These are phyloP conservation scores for Podospora conica DNA, from an alignment of 495 filamentous ascomycete genomes.

Conservation along the genomic window DNA sequence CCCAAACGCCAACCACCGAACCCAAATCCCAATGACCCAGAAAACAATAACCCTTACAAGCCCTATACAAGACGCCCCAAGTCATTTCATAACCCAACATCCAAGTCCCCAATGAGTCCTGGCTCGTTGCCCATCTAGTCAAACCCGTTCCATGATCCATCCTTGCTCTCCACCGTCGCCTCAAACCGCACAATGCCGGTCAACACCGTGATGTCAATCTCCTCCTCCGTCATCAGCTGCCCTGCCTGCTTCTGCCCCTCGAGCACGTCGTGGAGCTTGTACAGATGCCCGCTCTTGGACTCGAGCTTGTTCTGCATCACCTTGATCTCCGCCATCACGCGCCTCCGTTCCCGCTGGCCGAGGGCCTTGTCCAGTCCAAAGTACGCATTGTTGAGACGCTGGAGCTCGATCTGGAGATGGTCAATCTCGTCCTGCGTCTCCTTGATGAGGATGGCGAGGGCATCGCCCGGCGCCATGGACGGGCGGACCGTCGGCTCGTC, in stretches of 20 bases:
- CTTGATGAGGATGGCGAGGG: slow-evolving; percentile 75
- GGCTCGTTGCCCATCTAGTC: slow-evolving; percentile 14
- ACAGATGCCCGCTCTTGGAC: slow-evolving; percentile 79
- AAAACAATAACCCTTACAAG: neutral
- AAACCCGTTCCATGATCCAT: slow-evolving; percentile 38
- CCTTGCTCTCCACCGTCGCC: slow-evolving; percentile 18
- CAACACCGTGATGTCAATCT: slow-evolving; percentile 60
- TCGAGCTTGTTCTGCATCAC: slow-evolving; percentile 60
- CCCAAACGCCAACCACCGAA: neutral
- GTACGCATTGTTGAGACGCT: slow-evolving; percentile 53
- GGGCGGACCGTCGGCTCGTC: slow-evolving; percentile 74
- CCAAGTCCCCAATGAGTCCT: neutral
- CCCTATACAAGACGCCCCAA: neutral
- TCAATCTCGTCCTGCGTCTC: slow-evolving; percentile 73
- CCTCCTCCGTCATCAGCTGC: slow-evolving; percentile 57
- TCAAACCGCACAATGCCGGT: slow-evolving; percentile 20
- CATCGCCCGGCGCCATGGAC: slow-evolving; percentile 63
- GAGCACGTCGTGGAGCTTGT: slow-evolving; percentile 81
- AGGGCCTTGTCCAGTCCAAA: slow-evolving; percentile 63
- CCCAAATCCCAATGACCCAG: neutral
- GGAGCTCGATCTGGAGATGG: slow-evolving; percentile 66
- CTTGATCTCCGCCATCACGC: slow-evolving; percentile 58
- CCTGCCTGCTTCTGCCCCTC: slow-evolving; percentile 69
- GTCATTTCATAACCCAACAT: neutral
- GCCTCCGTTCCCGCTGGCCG: slow-evolving; percentile 58